phyloP scores from a whole-genome alignment of 2,329 filamentous ascomycete species.

The Cladophialophora psammophila region DNA sequence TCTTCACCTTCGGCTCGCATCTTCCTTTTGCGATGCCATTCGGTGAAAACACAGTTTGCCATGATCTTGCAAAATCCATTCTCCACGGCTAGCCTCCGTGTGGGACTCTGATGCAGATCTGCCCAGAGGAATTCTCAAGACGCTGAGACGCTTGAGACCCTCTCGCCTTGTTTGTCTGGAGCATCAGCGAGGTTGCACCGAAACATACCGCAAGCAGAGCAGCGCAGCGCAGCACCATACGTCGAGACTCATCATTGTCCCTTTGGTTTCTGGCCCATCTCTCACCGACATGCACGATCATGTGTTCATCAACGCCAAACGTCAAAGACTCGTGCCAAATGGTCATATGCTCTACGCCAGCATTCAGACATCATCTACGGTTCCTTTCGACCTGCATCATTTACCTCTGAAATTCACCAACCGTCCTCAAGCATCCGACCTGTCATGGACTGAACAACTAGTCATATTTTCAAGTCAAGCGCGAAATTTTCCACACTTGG shows the following conservation, averaged over 20 bases:
- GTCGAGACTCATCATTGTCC: background rate
- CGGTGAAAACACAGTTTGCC: constrained; percentile 21
- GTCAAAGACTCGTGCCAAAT: background rate
- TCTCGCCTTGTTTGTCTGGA: constrained; percentile 27
- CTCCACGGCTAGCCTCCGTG: constrained; percentile 37
- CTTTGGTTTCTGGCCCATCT: background rate
- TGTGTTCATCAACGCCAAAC: background rate
- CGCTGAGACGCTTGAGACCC: constrained; percentile 34
- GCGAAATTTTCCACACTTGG: background rate
- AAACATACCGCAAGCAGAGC: constrained; percentile 8
- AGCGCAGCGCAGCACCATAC: constrained; percentile 1
- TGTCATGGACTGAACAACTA: background rate
- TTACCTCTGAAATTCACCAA: background rate
- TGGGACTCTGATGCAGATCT: constrained; percentile 30
- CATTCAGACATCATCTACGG: background rate
- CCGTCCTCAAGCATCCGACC: background rate
- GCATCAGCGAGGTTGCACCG: constrained; percentile 35
- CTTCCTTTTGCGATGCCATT: constrained; percentile 23
- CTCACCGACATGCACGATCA: background rate
- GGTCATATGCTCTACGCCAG: background rate
- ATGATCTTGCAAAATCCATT: constrained; percentile 27
- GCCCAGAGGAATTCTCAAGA: constrained; percentile 30
- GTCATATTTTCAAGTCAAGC: background rate
- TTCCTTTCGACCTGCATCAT: background rate
- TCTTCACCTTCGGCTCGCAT: constrained; percentile 20